Evolutionary conservation across 2,329 filamentous ascomycete species (phyloP).

Genomic region (Fusarium chlamydosporum): DNA sequence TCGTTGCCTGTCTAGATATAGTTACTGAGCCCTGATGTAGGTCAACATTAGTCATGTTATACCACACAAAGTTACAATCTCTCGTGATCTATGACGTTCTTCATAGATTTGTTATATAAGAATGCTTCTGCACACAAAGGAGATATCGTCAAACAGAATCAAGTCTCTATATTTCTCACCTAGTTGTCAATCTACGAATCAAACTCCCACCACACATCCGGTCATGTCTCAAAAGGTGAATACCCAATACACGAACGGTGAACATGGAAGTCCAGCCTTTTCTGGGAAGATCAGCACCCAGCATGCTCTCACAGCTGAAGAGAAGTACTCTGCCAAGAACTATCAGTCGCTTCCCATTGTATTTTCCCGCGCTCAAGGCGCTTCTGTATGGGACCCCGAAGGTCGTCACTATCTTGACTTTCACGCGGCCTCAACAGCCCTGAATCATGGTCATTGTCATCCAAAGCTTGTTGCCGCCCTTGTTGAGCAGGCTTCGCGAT

Average conservation of each 20-base stretch:
- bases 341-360: slow-evolving; percentile 6
- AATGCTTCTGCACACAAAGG: background rate
- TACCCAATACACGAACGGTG: background rate
- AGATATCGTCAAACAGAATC: background rate
- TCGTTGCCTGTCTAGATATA: background rate
- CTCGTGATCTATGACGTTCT: background rate
- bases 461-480: slow-evolving; percentile 1
- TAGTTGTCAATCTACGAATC: background rate
- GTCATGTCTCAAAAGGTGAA: background rate
- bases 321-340: background rate
- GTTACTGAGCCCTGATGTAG: background rate
- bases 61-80: too few species aligned
- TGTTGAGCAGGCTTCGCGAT: background rate
- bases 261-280: background rate
- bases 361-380: background rate
- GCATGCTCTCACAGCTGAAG: background rate
- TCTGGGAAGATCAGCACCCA: background rate
- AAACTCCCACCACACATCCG: background rate
- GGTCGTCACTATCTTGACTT: slow-evolving; percentile 9
- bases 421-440: slow-evolving; percentile 2
- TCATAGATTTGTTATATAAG: background rate
- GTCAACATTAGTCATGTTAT: background rate
- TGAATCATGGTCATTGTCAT: slow-evolving; percentile 4
- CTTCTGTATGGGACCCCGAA: slow-evolving; percentile 2
- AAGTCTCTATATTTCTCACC: background rate